Evolutionary conservation across 129 eudicot genomes (phyloP), one percentile per base, ranked within the genome.

Genomic region (Ambrosia trifida): DNA sequence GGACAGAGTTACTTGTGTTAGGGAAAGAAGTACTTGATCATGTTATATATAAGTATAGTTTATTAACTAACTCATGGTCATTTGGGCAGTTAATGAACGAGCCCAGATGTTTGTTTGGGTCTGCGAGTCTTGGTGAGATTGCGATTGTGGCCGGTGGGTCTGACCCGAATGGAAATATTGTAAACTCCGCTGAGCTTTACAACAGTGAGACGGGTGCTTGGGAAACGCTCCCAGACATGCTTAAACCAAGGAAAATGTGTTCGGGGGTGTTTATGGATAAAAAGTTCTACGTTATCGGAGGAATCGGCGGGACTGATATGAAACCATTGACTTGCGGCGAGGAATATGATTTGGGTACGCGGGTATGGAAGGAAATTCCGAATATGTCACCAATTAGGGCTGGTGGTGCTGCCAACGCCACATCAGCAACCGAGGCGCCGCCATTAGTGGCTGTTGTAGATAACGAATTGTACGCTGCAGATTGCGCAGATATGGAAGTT

Each of bases 191-290:
- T 0, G 97, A 91, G 72, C 84, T 91, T 28, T 91, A 91, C 4
- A 82, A 88, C 67, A 87, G 91, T 1, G 91, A 87, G 72, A 40
- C 79, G 2, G 85, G 91, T 17, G 70, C 33, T 1, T 91, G 97
- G 95, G 78, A 52, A 17, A 83, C 74, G 1, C 89, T 91, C 11
- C 95, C 88, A 0, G 78, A 78, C 61, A 91, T 91, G 97, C 73
- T 72, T 19, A 87, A 85, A 51, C 78, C 88, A 0, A 43, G 97
- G 18, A 91, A 87, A 59, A 91, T 87, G 95, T 91, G 95, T 72
- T 91, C 95, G 0, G 91, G 77, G 3, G 95, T 91, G n/a, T 91
- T 91, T 70, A 87, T 91, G 97, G 97, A 91, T 68, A 79, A 89
- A 4, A 91, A 91, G 41, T 91, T 91, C 64, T 91, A 87, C n/a